Evolutionary conservation across 139 green algal genomes (phyloP).

Genomic region (Ettlia oleoabundans): DNA sequence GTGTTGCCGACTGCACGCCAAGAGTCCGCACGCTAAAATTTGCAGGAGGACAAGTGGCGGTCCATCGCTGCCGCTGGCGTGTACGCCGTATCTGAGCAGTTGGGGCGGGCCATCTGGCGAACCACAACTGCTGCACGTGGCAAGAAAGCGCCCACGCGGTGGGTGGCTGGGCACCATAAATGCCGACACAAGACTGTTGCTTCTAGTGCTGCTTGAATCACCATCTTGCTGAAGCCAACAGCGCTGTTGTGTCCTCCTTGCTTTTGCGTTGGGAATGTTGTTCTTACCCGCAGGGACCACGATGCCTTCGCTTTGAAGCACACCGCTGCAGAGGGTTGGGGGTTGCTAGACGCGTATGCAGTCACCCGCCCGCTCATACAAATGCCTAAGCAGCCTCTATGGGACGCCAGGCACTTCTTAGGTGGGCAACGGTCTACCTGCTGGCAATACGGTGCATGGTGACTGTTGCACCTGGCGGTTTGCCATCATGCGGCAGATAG

Average conservation of each 20-base stretch:
- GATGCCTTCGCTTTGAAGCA: background rate
- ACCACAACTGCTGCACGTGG: constrained; percentile 3
- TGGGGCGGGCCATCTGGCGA: constrained; percentile 15
- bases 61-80: background rate
- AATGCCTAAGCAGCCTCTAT: background rate
- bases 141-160: background rate
- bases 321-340: constrained; percentile 7
- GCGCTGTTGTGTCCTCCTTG: too few relatives aligned
- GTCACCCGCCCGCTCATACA: background rate
- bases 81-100: background rate
- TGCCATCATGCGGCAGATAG: background rate
- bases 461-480: background rate
- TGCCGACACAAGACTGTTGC: too few relatives aligned
- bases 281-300: background rate
- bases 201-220: too few relatives aligned
- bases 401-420: constrained; percentile 17
- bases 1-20: too few relatives aligned
- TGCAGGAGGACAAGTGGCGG: background rate
- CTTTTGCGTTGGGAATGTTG: too few relatives aligned
- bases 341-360: background rate
- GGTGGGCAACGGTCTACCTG: background rate
- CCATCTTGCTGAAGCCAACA: too few relatives aligned
- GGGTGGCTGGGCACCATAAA: too few relatives aligned
- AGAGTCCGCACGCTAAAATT: too few relatives aligned
- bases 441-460: background rate